Percentiles rank a stretch among this genome's conserved stretches.
Conservation (phyloP, 345 rosid genomes). For the Microthlaspi erraticum region DNA sequence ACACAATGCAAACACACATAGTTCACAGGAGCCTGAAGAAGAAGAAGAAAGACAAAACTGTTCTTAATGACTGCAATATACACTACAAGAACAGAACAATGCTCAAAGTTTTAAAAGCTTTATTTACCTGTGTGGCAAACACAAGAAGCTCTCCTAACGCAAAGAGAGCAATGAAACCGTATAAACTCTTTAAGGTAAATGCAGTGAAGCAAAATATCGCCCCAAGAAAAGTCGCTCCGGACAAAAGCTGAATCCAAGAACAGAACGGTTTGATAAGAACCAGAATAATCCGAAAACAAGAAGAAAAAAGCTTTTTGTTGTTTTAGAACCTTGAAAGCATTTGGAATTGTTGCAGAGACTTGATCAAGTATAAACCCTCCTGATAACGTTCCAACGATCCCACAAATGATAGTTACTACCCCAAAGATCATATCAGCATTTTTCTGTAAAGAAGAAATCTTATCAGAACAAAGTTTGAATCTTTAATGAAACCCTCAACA, state of each 20-base stretch:
- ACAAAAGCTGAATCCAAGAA: slow-evolving; percentile 67
- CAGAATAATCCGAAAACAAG: neutral
- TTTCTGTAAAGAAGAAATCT: slow-evolving; percentile 19
- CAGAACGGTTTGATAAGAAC: neutral
- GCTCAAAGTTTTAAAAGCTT: neutral
- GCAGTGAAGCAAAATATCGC: slow-evolving; percentile 79
- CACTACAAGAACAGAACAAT: slow-evolving; percentile 12
- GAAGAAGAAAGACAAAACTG: slow-evolving; percentile 5
- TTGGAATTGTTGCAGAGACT: slow-evolving; percentile 68
- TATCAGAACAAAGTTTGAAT: slow-evolving; percentile 11
- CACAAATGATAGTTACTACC: slow-evolving; percentile 83
- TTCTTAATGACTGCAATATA: neutral
- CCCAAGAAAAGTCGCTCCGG: slow-evolving; percentile 73
- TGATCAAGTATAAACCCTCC: slow-evolving; percentile 78
- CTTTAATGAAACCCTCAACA: neutral
- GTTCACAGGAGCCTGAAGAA: slow-evolving; percentile 85
- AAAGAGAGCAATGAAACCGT: slow-evolving; percentile 73
- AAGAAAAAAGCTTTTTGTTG: neutral
- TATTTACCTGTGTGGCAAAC: slow-evolving; percentile 87
- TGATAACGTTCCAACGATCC: slow-evolving; percentile 81
- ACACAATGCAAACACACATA: slow-evolving; percentile 88
- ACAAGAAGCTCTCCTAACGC: slow-evolving; percentile 85
- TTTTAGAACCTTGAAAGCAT: slow-evolving; percentile 76
- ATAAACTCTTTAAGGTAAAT: slow-evolving; percentile 74
- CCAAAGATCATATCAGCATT: slow-evolving; percentile 91